Percentiles rank a stretch among this genome's conserved stretches.
Evolutionary conservation across 495 filamentous ascomycete genomes (phyloP).

Genomic region (Penicillium roqueforti): DNA sequence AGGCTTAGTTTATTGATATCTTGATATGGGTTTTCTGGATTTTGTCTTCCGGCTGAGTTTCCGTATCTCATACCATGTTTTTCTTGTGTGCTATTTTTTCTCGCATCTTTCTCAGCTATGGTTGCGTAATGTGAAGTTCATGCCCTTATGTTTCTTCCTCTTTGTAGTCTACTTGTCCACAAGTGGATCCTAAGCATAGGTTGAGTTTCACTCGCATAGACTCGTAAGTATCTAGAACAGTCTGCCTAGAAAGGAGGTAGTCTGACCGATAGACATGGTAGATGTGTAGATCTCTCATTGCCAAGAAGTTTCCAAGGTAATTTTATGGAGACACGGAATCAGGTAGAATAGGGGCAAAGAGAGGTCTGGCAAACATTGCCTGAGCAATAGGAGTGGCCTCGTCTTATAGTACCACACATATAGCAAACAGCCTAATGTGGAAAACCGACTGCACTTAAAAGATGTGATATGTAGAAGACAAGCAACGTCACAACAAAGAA

Average conservation of each 20-base stretch:
- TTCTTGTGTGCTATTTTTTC: neutral
- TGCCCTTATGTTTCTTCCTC: slow-evolving; percentile 5
- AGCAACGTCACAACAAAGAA: too few species aligned
- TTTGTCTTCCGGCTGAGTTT: neutral
- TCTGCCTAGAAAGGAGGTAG: too few species aligned
- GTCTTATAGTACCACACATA: neutral
- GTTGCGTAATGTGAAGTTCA: slow-evolving; percentile 11
- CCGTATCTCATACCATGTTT: slow-evolving; percentile 5
- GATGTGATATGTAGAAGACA: neutral
- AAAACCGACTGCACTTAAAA: neutral
- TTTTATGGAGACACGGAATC: neutral
- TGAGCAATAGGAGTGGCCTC: neutral
- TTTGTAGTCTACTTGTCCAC: neutral
- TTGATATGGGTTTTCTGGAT: neutral
- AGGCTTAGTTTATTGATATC: slow-evolving; percentile 3
- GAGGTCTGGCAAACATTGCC: neutral
- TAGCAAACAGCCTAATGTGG: neutral
- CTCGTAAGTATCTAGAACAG: neutral
- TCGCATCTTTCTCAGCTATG: slow-evolving; percentile 1
- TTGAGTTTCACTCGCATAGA: neutral
- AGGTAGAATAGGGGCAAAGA: neutral
- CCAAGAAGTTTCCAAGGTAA: too few species aligned
- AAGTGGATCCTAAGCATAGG: neutral
- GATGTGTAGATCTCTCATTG: too few species aligned
- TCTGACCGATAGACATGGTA: too few species aligned